These are phyloP conservation scores for Lomentospora prolificans DNA, from an alignment of 2,329 filamentous ascomycete genomes.

Conservation along the genomic window DNA sequence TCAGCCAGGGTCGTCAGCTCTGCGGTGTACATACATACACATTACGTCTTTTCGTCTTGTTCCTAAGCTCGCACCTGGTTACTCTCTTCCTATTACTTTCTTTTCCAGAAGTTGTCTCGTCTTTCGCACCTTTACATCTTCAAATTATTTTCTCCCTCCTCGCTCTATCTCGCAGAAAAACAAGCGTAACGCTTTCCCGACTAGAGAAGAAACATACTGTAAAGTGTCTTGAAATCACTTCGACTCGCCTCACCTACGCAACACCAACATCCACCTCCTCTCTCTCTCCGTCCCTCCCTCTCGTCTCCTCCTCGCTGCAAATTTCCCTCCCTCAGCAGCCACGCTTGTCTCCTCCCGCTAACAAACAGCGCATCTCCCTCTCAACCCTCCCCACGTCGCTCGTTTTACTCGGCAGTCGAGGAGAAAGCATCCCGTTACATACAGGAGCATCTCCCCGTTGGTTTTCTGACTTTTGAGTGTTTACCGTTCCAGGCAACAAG, in stretches of 20 bases:
- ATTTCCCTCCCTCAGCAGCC: background rate
- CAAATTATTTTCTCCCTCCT: background rate
- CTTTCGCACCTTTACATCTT: background rate
- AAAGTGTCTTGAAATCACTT: background rate
- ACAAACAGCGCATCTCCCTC: background rate
- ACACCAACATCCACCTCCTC: background rate
- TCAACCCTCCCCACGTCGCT: background rate
- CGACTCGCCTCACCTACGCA: background rate
- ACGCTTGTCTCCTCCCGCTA: background rate
- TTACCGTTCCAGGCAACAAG: background rate
- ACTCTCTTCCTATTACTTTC: background rate
- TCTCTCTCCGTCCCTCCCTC: background rate
- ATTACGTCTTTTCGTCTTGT: background rate
- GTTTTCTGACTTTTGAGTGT: background rate
- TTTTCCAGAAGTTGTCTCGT: no score
- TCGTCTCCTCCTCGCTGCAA: no score
- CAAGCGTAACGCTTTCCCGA: conserved; percentile 2
- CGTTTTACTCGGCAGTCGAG: background rate
- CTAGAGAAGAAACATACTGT: background rate
- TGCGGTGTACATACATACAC: background rate
- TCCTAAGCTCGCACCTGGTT: background rate
- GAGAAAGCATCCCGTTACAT: background rate
- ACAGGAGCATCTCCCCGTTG: background rate
- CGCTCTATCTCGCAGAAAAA: background rate
- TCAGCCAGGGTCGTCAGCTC: background rate